A percentile compares a stretch with the other conserved stretches of the same genome.
phyloP scores from a whole-genome alignment of 371 early-diverging fungal genomes.

The Racocetra persica region DNA sequence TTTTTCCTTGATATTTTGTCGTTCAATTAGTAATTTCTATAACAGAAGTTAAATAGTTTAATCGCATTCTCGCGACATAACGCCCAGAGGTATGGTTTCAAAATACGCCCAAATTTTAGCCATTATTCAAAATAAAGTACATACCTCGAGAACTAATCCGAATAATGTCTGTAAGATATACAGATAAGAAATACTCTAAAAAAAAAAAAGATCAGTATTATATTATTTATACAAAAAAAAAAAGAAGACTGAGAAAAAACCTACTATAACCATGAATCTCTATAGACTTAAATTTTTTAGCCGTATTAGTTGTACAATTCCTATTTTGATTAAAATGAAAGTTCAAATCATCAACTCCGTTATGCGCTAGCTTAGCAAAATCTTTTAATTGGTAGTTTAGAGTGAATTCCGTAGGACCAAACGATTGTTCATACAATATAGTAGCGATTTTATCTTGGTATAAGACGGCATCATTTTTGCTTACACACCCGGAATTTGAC shows the following conservation, averaged over 20 bases:
- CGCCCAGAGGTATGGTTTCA: no score
- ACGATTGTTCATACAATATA: conserved; percentile 28
- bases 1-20: neutral
- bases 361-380: conserved; percentile 21
- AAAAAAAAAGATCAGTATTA: no score
- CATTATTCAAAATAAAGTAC: neutral
- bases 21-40: neutral
- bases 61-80: neutral
- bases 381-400: conserved; percentile 11
- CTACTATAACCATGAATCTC: conserved; percentile 32
- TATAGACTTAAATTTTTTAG: conserved; percentile 27
- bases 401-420: neutral
- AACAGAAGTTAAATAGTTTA: neutral
- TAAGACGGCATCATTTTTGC: neutral
- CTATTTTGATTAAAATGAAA: conserved; percentile 26
- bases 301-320: conserved; percentile 13
- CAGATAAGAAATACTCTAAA: conserved; percentile 11
- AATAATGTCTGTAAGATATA: conserved; percentile 26
- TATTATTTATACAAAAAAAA: neutral
- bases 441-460: conserved; percentile 25
- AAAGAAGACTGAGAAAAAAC: neutral
- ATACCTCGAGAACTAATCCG: conserved; percentile 24
- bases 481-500: neutral
- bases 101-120: no score
- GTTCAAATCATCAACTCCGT: conserved; percentile 29